Evolutionary conservation across 2,329 filamentous ascomycete genomes (phyloP), one percentile per base, ranked within the genome.

Genomic region (Tolypocladium endophyticum): DNA sequence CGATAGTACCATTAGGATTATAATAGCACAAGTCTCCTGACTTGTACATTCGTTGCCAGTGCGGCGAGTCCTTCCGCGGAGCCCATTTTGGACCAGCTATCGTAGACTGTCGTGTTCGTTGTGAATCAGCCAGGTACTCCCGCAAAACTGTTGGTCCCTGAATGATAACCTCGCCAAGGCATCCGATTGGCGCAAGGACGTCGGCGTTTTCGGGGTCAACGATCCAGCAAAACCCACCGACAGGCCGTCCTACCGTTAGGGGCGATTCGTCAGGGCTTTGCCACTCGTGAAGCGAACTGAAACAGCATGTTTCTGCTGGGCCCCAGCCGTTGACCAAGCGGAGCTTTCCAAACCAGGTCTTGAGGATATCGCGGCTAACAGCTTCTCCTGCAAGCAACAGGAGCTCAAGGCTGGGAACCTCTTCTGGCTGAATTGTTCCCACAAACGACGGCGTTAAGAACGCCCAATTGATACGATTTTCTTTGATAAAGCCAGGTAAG

Each of bases 251-350:
- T 16, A 62, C 33, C 35, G 58, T 58, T 11, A 61, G 12, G 1
- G 60, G 35, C 16, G 55, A 58, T 39, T 61, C 59, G 1, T 53
- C 33, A 2, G 20, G 11, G 6, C 9, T n/a, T 23, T 38, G 30
- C 50, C 57, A 59, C 25, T 61, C 60, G 3, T 59, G 55, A 6
- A 61, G 28, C 2, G 57, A 50, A 36, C 50, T 58, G 36, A 58
- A 58, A 8, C 58, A 53, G 28, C 50, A 43, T 0, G 56, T 56
- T 18, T 61, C 63, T 1, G 62, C 60, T 4, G 63, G 63, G 5
- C 63, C 63, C 53, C 63, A 65, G 20, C 30, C 58, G 36, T 65
- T 64, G 30, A 64, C 7, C 6, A 65, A 39, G 6, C 52, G 55
- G 25, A 58, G 56, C 25, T 58, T 52, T 5, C 59, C 61, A 33